Base-by-base conservation (phyloP, 2,329 filamentous ascomycete genomes). In the Fusarium euwallaceae region DNA sequence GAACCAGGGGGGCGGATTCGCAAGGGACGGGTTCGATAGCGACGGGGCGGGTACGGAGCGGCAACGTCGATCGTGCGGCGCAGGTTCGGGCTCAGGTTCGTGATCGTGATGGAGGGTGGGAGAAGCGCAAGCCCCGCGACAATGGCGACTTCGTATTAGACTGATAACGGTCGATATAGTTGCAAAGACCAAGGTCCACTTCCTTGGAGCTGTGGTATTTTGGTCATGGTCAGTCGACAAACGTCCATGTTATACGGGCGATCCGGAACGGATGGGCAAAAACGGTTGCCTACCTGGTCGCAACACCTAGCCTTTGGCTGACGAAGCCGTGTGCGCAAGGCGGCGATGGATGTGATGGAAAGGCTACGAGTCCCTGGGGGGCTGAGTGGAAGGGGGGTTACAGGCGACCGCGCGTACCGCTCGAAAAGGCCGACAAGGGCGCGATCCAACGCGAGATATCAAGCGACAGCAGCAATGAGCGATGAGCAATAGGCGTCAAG, bases 321-420 rank as follows among this genome's bases (percentile, higher is more conserved):
- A 77, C 64, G 72, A 78, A 66, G 75, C 67, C 62, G 60, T 72
- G 67, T 70, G 66, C 58, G 64, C 67, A 75, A 73, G 73, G 61
- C 68, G 62, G 55, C 66, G 64, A 66, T 64, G 68, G 64, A 66
- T 64, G 68, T 66, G 32, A 55, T 56, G 59, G 61, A 51, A 69
- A 63, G 64, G 60, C 71, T 70, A 75, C 75, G 67, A 76, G 63
- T 78, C 66, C 64, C 70, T 71, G 41, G 69, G 63, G 74, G 68
- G 65, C 70, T 76, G 72, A 71, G 66, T 65, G 64, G 56, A 72
- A 74, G 65, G 78, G 78, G 70, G 72, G 66, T 69, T 68, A 45
- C 71, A 72, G 67, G 69, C 74, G 75, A 78, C 81, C 80, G 80
- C 79, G 80, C 76, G 78, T 82, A 74, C 78, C 81, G 80, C 80